phyloP scores from a whole-genome alignment of 495 filamentous ascomycete species.

The Talaromyces wortmannii region DNA sequence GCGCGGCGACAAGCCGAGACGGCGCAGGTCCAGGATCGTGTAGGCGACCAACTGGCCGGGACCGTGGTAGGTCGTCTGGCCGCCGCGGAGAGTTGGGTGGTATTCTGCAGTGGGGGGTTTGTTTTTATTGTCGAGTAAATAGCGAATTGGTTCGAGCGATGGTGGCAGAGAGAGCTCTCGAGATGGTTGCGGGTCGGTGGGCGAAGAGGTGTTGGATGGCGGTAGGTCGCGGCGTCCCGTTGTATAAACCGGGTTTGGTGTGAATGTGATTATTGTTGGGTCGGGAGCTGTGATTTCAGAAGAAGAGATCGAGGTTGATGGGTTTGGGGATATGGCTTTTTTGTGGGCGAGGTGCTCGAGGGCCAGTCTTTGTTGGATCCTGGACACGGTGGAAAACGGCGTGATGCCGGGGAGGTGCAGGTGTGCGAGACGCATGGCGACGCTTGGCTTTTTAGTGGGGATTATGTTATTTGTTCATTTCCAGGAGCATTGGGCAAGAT shows the following conservation, averaged over 20 bases:
- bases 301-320: not conserved
- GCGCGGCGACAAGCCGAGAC: slow-evolving; percentile 45
- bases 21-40: slow-evolving; percentile 71
- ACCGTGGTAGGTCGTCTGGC: slow-evolving; percentile 92
- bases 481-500: too few relatives aligned
- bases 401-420: slow-evolving; percentile 59
- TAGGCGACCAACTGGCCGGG: slow-evolving; percentile 90
- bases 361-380: slow-evolving; percentile 43
- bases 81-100: slow-evolving; percentile 68
- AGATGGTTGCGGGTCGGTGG: slow-evolving; percentile 6
- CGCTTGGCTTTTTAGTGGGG: slow-evolving; percentile 5
- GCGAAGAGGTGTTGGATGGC: slow-evolving; percentile 36
- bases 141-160: slow-evolving; percentile 28
- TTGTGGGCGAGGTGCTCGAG: slow-evolving; percentile 38
- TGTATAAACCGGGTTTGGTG: slow-evolving; percentile 81
- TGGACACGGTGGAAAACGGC: slow-evolving; percentile 38
- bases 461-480: too few relatives aligned
- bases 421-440: slow-evolving; percentile 52
- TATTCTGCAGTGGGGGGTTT: slow-evolving; percentile 51
- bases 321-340: slow-evolving; percentile 18
- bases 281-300: slow-evolving; percentile 34
- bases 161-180: slow-evolving; percentile 27
- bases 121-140: slow-evolving; percentile 12
- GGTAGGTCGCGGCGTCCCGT: slow-evolving; percentile 76
- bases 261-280: slow-evolving; percentile 75